Evolutionary conservation across 176 grass and related monocot species (phyloP).

Genomic region (Musa troglodytarum): DNA sequence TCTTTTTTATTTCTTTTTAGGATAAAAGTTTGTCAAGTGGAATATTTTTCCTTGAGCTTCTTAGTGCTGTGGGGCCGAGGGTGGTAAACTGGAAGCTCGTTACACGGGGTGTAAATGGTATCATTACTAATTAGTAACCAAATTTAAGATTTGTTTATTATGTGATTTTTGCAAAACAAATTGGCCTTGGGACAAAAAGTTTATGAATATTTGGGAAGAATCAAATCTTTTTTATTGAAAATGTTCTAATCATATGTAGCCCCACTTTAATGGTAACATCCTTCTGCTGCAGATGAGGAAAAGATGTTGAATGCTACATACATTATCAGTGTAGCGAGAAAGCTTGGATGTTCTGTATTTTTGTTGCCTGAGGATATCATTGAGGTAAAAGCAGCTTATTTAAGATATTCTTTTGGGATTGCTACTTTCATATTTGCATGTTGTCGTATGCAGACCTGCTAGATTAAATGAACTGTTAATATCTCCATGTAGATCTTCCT

Average conservation of each 20-base stretch:
- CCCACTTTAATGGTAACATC: not conserved
- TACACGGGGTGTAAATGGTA: slow-evolving; percentile 77
- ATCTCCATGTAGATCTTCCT: too few species aligned
- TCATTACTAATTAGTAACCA: slow-evolving; percentile 13
- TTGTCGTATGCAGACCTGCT: not conserved
- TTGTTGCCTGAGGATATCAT: slow-evolving; percentile 92
- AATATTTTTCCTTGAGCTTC: slow-evolving; percentile 92
- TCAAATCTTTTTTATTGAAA: not conserved
- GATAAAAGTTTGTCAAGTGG: slow-evolving; percentile 85
- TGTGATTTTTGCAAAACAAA: not conserved
- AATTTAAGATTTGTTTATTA: slow-evolving; percentile 15
- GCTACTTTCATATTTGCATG: too few species aligned
- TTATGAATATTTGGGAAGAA: not conserved
- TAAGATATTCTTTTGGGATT: not conserved
- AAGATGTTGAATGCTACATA: slow-evolving; percentile 96
- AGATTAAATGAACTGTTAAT: not conserved
- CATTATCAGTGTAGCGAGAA: slow-evolving; percentile 94
- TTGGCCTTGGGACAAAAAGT: not conserved
- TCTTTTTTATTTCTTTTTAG: slow-evolving; percentile 33
- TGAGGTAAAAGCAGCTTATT: slow-evolving; percentile 54
- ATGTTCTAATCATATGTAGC: not conserved
- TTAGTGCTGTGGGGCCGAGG: slow-evolving; percentile 72
- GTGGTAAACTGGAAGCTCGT: slow-evolving; percentile 96
- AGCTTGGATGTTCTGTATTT: slow-evolving; percentile 92
- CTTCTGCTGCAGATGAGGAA: slow-evolving; percentile 51